Evolutionary conservation across 306 rosid genomes (phyloP).

Genomic region (Coriaria nepalensis): DNA sequence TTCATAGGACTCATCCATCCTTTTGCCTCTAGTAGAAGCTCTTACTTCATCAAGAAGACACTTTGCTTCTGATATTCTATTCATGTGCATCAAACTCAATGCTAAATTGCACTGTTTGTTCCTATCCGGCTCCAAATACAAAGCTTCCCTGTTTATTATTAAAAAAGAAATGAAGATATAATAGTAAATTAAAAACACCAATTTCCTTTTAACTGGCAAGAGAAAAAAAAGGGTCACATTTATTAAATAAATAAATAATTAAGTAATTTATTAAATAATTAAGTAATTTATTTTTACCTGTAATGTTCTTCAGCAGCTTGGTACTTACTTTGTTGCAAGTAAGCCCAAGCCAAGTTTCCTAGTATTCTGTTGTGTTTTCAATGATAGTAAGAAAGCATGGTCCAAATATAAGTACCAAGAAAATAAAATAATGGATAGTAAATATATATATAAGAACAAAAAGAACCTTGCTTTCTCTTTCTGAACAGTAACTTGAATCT

Average conservation of each 20-base stretch:
- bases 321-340: conserved; percentile 60
- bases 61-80: conserved; percentile 56
- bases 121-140: conserved; percentile 62
- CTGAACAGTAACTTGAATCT: conserved; percentile 67
- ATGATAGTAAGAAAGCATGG: conserved; percentile 1
- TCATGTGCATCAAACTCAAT: conserved; percentile 66
- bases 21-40: conserved; percentile 41
- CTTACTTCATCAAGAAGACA: conserved; percentile 65
- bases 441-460: conserved; percentile 9
- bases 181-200: not conserved
- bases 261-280: too few species aligned
- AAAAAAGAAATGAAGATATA: not conserved
- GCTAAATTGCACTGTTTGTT: conserved; percentile 95
- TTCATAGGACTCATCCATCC: conserved; percentile 62
- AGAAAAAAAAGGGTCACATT: not conserved
- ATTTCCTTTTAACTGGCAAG: not conserved
- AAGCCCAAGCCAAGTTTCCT: conserved; percentile 97
- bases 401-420: not conserved
- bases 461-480: conserved; percentile 76
- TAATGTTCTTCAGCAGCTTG: conserved; percentile 62
- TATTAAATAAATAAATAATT: conserved; percentile 5
- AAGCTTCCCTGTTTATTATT: conserved; percentile 41
- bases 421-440: not conserved
- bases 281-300: too few species aligned
- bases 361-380: conserved; percentile 34